Evolutionary conservation across 2,329 filamentous ascomycete genomes (phyloP).

Genomic region (Verticillium isaacii): DNA sequence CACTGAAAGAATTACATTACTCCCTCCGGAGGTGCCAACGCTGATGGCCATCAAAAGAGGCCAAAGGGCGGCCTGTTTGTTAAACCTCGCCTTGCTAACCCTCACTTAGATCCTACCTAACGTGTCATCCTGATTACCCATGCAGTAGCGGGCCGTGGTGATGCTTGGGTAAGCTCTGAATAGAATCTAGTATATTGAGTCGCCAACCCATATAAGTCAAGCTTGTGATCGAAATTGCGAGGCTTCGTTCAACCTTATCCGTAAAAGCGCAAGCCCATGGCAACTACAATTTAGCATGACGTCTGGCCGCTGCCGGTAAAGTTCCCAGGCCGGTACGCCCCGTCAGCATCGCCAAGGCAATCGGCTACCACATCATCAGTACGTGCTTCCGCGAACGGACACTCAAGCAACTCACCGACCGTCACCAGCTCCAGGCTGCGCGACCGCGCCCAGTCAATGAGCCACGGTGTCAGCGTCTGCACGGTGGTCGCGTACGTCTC

Average conservation of each 20-base stretch:
- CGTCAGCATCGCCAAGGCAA: conserved; percentile 33
- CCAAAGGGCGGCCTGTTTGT: too few species aligned
- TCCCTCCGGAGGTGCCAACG: too few species aligned
- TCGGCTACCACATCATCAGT: conserved; percentile 24
- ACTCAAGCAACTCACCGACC: conserved; percentile 34
- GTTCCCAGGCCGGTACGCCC: conserved; percentile 33
- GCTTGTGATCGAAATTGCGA: too few species aligned
- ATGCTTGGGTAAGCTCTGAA: background rate
- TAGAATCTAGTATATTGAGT: background rate
- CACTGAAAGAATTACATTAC: too few species aligned
- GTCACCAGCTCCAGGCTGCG: conserved; percentile 44
- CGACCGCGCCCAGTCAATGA: conserved; percentile 45
- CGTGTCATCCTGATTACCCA: background rate
- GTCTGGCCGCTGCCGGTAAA: conserved; percentile 29
- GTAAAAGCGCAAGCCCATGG: background rate
- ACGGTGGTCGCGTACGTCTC: conserved; percentile 48
- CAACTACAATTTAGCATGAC: conserved; percentile 17
- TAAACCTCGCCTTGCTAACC: background rate
- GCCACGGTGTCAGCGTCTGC: conserved; percentile 40
- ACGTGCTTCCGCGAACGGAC: background rate
- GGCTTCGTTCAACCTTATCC: background rate
- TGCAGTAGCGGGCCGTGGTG: background rate
- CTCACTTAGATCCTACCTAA: background rate
- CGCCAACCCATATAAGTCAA: too few species aligned
- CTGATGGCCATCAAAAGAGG: too few species aligned